Evolutionary conservation across 331 rosid species (phyloP).

Genomic region (Pyracantha coccinea): DNA sequence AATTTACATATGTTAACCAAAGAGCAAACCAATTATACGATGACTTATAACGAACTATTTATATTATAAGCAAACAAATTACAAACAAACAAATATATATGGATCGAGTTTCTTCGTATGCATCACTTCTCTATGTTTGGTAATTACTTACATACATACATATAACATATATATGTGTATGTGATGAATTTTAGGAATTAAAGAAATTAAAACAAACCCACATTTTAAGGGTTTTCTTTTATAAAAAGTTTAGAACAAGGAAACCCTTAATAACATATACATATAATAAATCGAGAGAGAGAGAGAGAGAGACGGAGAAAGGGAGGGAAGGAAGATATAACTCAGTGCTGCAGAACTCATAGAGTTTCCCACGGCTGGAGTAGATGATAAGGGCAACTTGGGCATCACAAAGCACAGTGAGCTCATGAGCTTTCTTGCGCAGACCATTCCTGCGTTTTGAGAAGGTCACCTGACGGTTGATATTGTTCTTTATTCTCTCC

Average conservation of each 20-base stretch:
- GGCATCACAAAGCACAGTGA: constrained; percentile 43
- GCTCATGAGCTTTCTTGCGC: constrained; percentile 45
- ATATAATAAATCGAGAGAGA: neutral
- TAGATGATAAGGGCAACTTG: constrained; percentile 40
- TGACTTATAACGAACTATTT: neutral
- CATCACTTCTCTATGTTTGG: neutral
- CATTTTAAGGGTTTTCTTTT: too few species aligned
- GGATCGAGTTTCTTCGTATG: neutral
- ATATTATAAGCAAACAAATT: too few species aligned
- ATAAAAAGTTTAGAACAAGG: neutral
- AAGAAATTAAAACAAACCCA: too few species aligned
- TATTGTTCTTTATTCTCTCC: constrained; percentile 46
- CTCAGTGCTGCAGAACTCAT: constrained; percentile 28
- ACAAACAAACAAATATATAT: too few species aligned
- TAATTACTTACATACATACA: too few species aligned
- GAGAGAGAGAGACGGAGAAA: too few species aligned
- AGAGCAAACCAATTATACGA: neutral
- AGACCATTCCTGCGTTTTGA: constrained; percentile 41
- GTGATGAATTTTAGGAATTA: too few species aligned
- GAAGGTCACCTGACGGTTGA: constrained; percentile 43
- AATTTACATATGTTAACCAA: neutral
- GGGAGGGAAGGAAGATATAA: neutral
- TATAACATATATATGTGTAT: too few species aligned
- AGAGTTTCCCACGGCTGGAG: constrained; percentile 42
- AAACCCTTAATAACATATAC: neutral